phyloP scores from a whole-genome alignment of 163 green algal species.

The Chlorella variabilis region DNA sequence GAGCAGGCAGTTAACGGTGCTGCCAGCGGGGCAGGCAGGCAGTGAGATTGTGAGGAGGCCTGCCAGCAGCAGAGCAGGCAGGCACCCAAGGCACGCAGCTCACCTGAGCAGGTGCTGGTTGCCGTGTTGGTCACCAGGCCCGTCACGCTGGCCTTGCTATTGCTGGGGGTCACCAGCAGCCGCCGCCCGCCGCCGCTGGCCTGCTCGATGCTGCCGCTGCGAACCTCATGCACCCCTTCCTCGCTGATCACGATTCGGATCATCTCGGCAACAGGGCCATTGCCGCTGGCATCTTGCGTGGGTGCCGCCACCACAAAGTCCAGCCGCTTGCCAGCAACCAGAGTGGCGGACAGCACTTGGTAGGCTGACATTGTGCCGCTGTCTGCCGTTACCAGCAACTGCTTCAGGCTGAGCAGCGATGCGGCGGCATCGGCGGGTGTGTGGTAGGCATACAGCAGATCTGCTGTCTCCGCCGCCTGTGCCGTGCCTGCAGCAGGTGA shows the following conservation, averaged over 20 bases:
- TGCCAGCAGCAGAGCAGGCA: too few relatives aligned
- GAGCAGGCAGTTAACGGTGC: too few relatives aligned
- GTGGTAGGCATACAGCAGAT: background rate
- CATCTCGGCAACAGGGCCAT: background rate
- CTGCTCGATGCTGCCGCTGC: too few relatives aligned
- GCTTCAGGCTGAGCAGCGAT: background rate
- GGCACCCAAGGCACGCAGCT: too few relatives aligned
- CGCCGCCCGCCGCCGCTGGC: too few relatives aligned
- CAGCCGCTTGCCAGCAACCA: background rate
- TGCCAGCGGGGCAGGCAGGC: too few relatives aligned
- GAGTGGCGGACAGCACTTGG: background rate
- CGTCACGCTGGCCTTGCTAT: background rate
- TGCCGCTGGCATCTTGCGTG: background rate
- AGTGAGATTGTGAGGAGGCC: too few relatives aligned
- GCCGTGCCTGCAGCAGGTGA: background rate
- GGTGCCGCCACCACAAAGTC: constrained; percentile 1
- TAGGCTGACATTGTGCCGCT: background rate
- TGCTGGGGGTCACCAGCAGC: background rate
- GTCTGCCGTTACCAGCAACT: background rate
- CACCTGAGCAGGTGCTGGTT: too few relatives aligned
- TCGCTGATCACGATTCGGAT: background rate
- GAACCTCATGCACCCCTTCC: background rate
- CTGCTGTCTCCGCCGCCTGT: background rate
- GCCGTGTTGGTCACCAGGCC: background rate
- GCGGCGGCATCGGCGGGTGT: background rate